Conservation (phyloP, 2,329 filamentous ascomycete genomes). For the Dactylellina leptospora region DNA sequence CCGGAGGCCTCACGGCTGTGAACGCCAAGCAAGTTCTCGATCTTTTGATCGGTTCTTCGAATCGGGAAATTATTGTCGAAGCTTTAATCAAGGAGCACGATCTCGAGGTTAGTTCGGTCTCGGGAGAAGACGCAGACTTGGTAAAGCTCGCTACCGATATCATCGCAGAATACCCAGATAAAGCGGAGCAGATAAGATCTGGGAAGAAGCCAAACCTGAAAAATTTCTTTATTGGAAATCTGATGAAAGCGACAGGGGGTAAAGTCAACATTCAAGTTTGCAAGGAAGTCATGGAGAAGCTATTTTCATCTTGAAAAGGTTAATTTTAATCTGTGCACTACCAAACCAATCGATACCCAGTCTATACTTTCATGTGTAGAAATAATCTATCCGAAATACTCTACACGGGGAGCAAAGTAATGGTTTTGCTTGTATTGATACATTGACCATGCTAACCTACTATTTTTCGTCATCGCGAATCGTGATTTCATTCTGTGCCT, state of each 20-base stretch:
- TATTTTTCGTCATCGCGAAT: too few species aligned
- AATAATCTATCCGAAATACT: too few species aligned
- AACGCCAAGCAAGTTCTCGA: conserved; percentile 47
- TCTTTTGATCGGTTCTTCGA: conserved; percentile 7
- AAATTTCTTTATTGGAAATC: conserved; percentile 49
- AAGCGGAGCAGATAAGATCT: conserved; percentile 37
- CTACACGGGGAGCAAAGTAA: too few species aligned
- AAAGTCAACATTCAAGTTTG: conserved; percentile 41
- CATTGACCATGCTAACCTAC: too few species aligned
- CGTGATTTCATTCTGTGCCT: too few species aligned
- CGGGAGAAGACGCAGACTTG: conserved; percentile 23
- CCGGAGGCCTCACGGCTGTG: conserved; percentile 62
- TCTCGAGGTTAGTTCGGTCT: conserved; percentile 13
- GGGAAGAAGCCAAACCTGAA: conserved; percentile 43
- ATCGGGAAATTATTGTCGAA: conserved; percentile 2
- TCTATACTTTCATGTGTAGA: too few species aligned
- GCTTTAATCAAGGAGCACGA: conserved; percentile 32
- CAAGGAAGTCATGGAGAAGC: conserved; percentile 41
- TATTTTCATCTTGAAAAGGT: conserved; percentile 20
- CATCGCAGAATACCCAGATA: conserved; percentile 39
- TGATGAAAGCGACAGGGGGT: conserved; percentile 41
- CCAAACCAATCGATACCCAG: too few species aligned
- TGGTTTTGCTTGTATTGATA: too few species aligned
- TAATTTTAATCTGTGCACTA: too few species aligned
- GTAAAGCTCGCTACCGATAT: conserved; percentile 20